A percentile compares a stretch with the other conserved stretches of the same genome.
These are phyloP conservation scores for Tirmania nivea DNA, from an alignment of 495 filamentous ascomycete genomes.

Conservation along the genomic window DNA sequence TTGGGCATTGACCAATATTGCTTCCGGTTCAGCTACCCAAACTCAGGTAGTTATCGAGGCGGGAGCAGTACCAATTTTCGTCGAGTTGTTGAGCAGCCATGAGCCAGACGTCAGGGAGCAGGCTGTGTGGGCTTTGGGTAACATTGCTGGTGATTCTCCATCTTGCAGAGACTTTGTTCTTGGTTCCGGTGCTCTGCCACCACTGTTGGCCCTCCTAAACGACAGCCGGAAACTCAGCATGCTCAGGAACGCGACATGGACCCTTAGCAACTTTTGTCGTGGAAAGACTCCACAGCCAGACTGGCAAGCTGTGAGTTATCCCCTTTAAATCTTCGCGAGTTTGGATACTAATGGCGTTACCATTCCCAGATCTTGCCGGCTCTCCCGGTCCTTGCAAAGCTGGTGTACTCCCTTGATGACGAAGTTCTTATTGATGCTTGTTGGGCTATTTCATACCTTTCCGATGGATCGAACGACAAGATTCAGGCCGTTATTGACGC, in stretches of 20 bases:
- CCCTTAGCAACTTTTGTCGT: constrained; percentile 98
- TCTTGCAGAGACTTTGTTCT: constrained; percentile 91
- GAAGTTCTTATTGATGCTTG: constrained; percentile 98
- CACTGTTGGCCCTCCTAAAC: constrained; percentile 67
- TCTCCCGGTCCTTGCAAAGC: constrained; percentile 86
- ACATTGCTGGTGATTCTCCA: constrained; percentile 98
- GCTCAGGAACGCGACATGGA: constrained; percentile 98
- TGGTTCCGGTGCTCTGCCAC: constrained; percentile 68
- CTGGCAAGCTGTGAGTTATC: constrained; percentile 65
- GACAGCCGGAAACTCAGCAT: constrained; percentile 99
- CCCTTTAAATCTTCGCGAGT: neutral
- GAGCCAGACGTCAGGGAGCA: constrained; percentile 98
- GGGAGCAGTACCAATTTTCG: constrained; percentile 94
- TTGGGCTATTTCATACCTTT: constrained; percentile 98
- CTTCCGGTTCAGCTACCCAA: constrained; percentile 87
- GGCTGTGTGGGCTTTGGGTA: constrained; percentile 95
- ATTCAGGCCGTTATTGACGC: constrained; percentile 99
- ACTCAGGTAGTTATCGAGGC: constrained; percentile 98
- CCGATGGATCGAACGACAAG: constrained; percentile 98
- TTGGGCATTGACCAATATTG: constrained; percentile 99
- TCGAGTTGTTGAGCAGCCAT: constrained; percentile 80
- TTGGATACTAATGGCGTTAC: constrained; percentile 7
- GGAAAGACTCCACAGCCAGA: constrained; percentile 98
- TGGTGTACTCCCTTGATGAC: constrained; percentile 95
- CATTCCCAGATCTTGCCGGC: constrained; percentile 68